These are phyloP conservation scores for Fusarium equiseti DNA, from an alignment of 2,329 filamentous ascomycete species.

Conservation along the genomic window DNA sequence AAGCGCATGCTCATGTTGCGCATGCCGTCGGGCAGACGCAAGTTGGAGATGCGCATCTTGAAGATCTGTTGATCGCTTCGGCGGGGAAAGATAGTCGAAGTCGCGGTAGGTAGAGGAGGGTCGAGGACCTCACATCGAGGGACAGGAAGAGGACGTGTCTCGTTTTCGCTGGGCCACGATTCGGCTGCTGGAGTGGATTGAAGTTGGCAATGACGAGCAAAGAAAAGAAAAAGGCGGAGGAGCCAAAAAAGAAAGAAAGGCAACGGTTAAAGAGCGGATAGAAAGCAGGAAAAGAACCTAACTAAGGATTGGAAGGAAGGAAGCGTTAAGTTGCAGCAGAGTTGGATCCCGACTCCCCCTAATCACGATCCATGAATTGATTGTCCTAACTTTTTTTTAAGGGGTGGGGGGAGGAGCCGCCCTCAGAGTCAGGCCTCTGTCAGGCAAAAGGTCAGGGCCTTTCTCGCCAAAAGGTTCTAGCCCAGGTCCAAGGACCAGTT, in stretches of 20 bases:
- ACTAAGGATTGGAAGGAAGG: conserved; percentile 3
- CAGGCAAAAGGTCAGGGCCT: neutral
- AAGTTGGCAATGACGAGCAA: neutral
- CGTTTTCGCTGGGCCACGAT: conserved; percentile 3
- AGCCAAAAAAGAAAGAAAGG: neutral
- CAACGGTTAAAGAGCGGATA: conserved; percentile 15
- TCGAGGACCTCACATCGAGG: conserved; percentile 23
- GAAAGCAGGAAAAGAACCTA: neutral
- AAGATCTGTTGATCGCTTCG: neutral
- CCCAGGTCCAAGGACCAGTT: neutral
- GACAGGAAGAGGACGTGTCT: conserved; percentile 9
- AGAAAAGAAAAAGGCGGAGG: neutral
- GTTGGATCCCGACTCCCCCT: conserved; percentile 1
- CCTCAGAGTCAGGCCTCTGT: neutral
- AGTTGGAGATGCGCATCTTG: conserved; percentile 31
- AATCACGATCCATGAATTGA: conserved; percentile 5
- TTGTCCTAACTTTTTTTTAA: conserved; percentile 1
- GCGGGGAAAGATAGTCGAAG: neutral
- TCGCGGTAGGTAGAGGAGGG: conserved; percentile 1
- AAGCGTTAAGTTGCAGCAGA: conserved; percentile 14
- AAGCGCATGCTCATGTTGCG: conserved; percentile 22
- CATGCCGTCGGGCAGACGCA: conserved; percentile 25
- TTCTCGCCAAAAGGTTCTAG: conserved; percentile 3
- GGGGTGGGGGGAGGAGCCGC: neutral
- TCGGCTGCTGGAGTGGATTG: neutral